phyloP scores from a whole-genome alignment of 2,329 filamentous ascomycete species.

The Talaromyces atroroseus region DNA sequence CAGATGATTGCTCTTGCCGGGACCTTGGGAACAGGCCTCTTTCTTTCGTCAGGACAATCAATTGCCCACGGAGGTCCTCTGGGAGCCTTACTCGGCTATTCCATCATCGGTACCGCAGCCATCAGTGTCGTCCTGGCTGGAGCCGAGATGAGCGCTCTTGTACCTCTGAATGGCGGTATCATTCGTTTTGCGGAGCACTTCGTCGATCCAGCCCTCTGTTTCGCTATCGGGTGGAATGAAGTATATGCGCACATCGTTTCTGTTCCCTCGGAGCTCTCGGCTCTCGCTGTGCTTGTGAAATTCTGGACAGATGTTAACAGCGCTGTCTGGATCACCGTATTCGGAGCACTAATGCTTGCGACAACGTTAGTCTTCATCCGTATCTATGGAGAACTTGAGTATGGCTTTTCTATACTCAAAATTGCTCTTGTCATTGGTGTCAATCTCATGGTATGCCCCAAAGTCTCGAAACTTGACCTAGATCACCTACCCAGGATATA shows the following conservation, averaged over 20 bases:
- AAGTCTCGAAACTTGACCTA: neutral
- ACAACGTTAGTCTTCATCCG: constrained; percentile 46
- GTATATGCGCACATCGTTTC: constrained; percentile 45
- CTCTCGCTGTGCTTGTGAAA: constrained; percentile 59
- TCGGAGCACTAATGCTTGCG: constrained; percentile 53
- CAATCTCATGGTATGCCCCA: constrained; percentile 38
- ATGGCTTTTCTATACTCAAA: constrained; percentile 50
- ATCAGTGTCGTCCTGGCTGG: constrained; percentile 44
- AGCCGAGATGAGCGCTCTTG: constrained; percentile 37
- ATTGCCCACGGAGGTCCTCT: constrained; percentile 49
- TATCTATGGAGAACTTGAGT: constrained; percentile 51
- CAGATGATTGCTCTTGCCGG: constrained; percentile 58
- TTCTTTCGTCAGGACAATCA: constrained; percentile 50
- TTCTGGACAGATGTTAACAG: constrained; percentile 52
- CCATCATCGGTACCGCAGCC: constrained; percentile 43
- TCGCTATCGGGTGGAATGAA: constrained; percentile 43
- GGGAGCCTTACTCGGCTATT: constrained; percentile 43
- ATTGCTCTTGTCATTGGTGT: constrained; percentile 49
- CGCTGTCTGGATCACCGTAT: constrained; percentile 50
- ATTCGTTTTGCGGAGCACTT: constrained; percentile 41
- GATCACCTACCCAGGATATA: too few species aligned
- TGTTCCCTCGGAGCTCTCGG: constrained; percentile 56
- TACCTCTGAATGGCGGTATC: constrained; percentile 39
- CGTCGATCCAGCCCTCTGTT: constrained; percentile 37
- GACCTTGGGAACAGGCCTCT: constrained; percentile 53